phyloP scores from a whole-genome alignment of 2,329 filamentous ascomycete genomes.

The Colletotrichum tabaci region DNA sequence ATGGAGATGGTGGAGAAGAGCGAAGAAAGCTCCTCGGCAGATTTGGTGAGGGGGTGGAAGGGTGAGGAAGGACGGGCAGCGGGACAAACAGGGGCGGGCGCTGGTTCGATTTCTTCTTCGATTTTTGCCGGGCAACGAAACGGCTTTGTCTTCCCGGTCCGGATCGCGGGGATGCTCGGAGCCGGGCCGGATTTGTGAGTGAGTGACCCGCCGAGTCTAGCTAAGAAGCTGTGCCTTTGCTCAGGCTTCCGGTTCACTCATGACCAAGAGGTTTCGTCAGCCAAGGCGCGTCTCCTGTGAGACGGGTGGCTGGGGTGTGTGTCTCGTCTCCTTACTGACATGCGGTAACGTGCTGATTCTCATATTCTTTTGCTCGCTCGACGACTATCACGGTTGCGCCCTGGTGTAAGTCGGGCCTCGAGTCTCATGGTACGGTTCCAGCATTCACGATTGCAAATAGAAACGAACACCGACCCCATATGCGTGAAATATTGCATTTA shows the following conservation, averaged over 20 bases:
- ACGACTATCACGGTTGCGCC: too few species aligned
- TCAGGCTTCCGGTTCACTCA: too few species aligned
- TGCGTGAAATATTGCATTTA: too few species aligned
- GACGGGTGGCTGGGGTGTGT: neutral
- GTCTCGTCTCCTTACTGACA: neutral
- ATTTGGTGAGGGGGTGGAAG: too few species aligned
- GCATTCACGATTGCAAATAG: too few species aligned
- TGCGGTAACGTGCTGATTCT: neutral
- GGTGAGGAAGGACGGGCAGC: conserved; percentile 6
- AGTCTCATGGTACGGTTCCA: too few species aligned
- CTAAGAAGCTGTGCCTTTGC: neutral
- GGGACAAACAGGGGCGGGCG: conserved; percentile 8
- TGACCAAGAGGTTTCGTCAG: conserved; percentile 9
- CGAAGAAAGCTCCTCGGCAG: neutral
- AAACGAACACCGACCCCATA: too few species aligned
- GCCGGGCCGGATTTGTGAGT: conserved; percentile 14
- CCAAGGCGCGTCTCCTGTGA: conserved; percentile 1
- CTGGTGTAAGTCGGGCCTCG: too few species aligned
- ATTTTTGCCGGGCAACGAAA: neutral
- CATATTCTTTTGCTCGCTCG: neutral
- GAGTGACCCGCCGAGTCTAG: neutral
- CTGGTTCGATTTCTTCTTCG: too few species aligned
- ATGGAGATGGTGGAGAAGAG: conserved; percentile 22
- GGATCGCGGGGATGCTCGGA: conserved; percentile 1
- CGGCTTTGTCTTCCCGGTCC: neutral